Base-by-base conservation (phyloP, 2,329 filamentous ascomycete genomes). In the Zasmidium angulare region DNA sequence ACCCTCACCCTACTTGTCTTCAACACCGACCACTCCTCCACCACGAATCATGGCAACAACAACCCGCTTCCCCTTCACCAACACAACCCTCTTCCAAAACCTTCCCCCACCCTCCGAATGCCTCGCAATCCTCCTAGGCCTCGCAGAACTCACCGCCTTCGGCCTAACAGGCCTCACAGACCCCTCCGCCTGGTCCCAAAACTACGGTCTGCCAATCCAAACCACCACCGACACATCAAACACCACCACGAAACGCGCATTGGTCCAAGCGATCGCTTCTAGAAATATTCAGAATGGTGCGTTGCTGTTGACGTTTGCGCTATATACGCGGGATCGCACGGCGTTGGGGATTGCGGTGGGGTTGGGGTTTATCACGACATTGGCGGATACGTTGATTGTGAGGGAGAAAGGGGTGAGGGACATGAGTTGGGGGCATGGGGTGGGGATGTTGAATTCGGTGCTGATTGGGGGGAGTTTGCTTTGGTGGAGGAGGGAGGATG, bases 141-240 rank as follows among this genome's bases (percentile, higher is more conserved):
- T 60, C 56, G 66, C 68, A 31, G 70, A 74, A 66, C 53, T 71
- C 53, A 65, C 68, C 60, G 54, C 71, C 61, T 72, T 71, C 63
- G 70, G 73, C 59, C 66, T 74, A 55, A 71, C 63, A 53, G 73
- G 72, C 56, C 62, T 73, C 59, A 69, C 69, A 31, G 71, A 72
- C 64, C 68, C 69, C 24, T 48, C 63, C 26, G 68, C 69, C 51
- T 75, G 71, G 65, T 60, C 66, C 52, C 67, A 67, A 55, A 69
- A 69, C 62, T 74, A 71, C 65, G 71, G 73, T n/a, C 63, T 48
- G 24, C 21, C 17, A 21, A 22, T 40, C 46, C 22, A 22, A 29
- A 14, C 46, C 59, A 21, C 54, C 62, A 20, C 19, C 31, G 14
- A 50, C 26, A 29, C 24, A 47, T 29, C 26, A 29, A 24, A 40